A percentile compares a stretch with the other conserved stretches of the same genome.
Evolutionary conservation across 495 filamentous ascomycete genomes (phyloP).

Genomic region (Penicillium longicatenatum): DNA sequence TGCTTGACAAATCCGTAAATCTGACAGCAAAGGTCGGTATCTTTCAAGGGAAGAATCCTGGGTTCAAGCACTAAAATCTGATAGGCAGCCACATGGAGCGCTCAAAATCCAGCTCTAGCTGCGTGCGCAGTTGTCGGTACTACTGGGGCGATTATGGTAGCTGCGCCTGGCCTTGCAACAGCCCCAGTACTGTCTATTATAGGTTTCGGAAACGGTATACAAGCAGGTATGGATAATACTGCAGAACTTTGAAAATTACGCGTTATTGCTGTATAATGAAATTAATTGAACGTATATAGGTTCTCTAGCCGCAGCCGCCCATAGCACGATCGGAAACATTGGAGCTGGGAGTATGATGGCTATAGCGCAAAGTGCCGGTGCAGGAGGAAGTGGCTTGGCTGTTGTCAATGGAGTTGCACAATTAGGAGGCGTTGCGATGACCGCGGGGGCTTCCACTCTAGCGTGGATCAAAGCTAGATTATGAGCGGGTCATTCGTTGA

Average conservation of each 20-base stretch:
- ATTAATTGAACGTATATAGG: conserved; percentile 5
- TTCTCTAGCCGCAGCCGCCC: neutral
- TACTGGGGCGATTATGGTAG: conserved; percentile 11
- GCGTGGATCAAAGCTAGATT: conserved; percentile 6
- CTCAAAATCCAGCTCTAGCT: conserved; percentile 17
- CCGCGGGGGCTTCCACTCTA: neutral
- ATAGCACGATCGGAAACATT: conserved; percentile 19
- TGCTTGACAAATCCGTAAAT: conserved; percentile 13
- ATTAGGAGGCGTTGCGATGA: conserved; percentile 12
- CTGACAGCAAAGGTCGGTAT: conserved; percentile 12
- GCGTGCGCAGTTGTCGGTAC: conserved; percentile 12
- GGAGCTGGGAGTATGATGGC: conserved; percentile 17
- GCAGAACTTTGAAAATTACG: conserved; percentile 3
- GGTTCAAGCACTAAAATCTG: neutral
- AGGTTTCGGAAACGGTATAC: conserved; percentile 16
- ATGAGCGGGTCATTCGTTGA: neutral
- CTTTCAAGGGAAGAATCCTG: neutral
- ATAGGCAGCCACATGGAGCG: conserved; percentile 17
- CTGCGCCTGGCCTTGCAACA: conserved; percentile 15
- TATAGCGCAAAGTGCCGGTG: conserved; percentile 22
- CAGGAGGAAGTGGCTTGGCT: conserved; percentile 20
- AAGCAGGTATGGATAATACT: conserved; percentile 17
- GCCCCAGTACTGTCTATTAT: conserved; percentile 15
- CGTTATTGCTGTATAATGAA: too few relatives aligned
- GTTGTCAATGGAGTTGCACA: conserved; percentile 20